Evolutionary conservation across 768 basidiomycete species (phyloP).

Genomic region (Arthromyces matolae): DNA sequence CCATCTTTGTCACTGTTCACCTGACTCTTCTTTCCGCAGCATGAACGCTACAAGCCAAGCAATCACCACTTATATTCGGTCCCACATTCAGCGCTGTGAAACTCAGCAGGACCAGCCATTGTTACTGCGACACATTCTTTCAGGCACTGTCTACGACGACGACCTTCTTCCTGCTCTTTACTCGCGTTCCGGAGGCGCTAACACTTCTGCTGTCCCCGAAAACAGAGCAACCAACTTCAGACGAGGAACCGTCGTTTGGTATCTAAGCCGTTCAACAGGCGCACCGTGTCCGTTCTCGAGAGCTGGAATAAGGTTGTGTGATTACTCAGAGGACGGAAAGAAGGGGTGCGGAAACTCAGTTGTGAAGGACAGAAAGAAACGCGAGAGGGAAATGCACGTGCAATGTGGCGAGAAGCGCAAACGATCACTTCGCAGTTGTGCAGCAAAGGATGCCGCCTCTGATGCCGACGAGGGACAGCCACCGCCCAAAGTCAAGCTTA

Average conservation of each 20-base stretch:
- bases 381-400: slow-evolving; percentile 25
- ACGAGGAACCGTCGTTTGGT: slow-evolving; percentile 79
- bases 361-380: slow-evolving; percentile 25
- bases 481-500: slow-evolving; percentile 69
- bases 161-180: slow-evolving; percentile 68
- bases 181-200: slow-evolving; percentile 68
- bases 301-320: slow-evolving; percentile 68
- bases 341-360: slow-evolving; percentile 17
- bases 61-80: slow-evolving; percentile 78
- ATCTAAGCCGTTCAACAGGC: slow-evolving; percentile 71
- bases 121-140: slow-evolving; percentile 66
- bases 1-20: not conserved
- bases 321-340: slow-evolving; percentile 56
- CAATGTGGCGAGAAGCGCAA: slow-evolving; percentile 43
- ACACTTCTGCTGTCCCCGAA: slow-evolving; percentile 35
- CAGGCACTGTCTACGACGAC: slow-evolving; percentile 70
- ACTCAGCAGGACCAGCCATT: slow-evolving; percentile 69
- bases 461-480: slow-evolving; percentile 38
- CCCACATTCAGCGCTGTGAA: slow-evolving; percentile 70
- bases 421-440: slow-evolving; percentile 36
- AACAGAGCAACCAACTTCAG: slow-evolving; percentile 68
- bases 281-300: slow-evolving; percentile 72
- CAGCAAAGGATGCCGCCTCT: slow-evolving; percentile 25
- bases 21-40: slow-evolving; percentile 32
- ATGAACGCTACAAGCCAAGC: slow-evolving; percentile 77